Base-by-base conservation (phyloP, 208 protist genomes). In the Trypanosoma platydactyli region DNA sequence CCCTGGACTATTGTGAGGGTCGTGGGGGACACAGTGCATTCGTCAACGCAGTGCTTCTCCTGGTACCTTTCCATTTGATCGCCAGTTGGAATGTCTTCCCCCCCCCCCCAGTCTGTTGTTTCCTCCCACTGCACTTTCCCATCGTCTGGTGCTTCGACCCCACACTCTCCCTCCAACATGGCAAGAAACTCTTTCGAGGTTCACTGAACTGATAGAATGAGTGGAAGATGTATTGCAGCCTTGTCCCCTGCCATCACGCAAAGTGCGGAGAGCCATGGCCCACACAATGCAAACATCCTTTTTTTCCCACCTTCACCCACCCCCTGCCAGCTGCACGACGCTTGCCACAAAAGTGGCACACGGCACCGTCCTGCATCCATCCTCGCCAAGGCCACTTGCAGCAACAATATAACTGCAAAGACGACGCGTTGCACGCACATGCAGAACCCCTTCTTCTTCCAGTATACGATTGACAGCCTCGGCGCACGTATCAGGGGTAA, bases 401-500 rank as follows among this genome's bases (percentile, higher is more conserved):
- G 51, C n/a, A 46, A 42, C 51, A 25, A 68, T 61, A 12, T n/a
- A 38, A 30, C 44, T 22, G 53, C 75, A 80, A 38, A 80, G 46
- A 12, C 30, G 22, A 25, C 50, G 65, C 27, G 76, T 77, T 38
- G 71, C 76, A 5, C 65, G 64, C 49, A 77, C 51, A n/a, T 25
- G 24, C 18, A 29, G 20, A 22, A 86, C 69, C 12, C 71, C 71
- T 45, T 81, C 75, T 40, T 62, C 68, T 68, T 83, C 76, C n/a
- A 92, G 66, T 27, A 92, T 61, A n/a, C 49, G 60, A 63, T 89
- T 89, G 18, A 86, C 68, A 6, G 79, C 81, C 77, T 87, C 82
- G 9, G 76, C 71, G 45, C 86, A 92, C 41, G 45, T 57, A 22
- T 67, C 70, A 20, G 68, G 57, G 16, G 61, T 62, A 27, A 84